Conservation (phyloP, 495 filamentous ascomycete genomes). For the Aspergillus nanangensis region DNA sequence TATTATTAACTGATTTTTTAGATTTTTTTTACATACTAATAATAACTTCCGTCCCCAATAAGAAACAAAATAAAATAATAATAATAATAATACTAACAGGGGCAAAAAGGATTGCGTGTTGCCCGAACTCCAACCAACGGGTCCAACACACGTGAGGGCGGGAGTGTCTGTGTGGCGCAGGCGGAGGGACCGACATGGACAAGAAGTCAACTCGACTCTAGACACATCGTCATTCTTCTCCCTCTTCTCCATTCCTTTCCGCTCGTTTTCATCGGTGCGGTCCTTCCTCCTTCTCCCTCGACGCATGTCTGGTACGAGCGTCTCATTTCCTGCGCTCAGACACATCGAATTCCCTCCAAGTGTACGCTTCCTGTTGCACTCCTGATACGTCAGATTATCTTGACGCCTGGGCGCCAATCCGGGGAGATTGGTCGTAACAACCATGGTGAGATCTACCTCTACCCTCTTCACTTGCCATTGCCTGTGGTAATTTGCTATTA, state of each 20-base stretch:
- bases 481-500: too few relatives aligned
- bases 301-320: constrained; percentile 11
- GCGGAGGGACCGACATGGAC: background rate
- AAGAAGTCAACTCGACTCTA: background rate
- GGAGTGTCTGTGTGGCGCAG: constrained; percentile 20
- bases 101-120: too few relatives aligned
- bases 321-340: constrained; percentile 11
- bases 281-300: constrained; percentile 3
- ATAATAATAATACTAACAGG: too few relatives aligned
- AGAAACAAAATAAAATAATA: too few relatives aligned
- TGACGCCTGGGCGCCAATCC: constrained; percentile 29
- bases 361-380: constrained; percentile 9
- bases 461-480: background rate
- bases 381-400: constrained; percentile 29
- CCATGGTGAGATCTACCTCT: constrained; percentile 25
- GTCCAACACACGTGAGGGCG: constrained; percentile 10
- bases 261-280: background rate
- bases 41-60: too few relatives aligned
- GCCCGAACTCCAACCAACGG: too few relatives aligned
- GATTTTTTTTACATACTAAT: too few relatives aligned
- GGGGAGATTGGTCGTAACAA: constrained; percentile 26
- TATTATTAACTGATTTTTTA: too few relatives aligned
- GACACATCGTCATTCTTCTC: constrained; percentile 16
- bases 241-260: constrained; percentile 9
- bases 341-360: constrained; percentile 7